A percentile compares a stretch with the other conserved stretches of the same genome.
Evolutionary conservation across 306 rosid species (phyloP).

Genomic region (Aeschynomene evenia): DNA sequence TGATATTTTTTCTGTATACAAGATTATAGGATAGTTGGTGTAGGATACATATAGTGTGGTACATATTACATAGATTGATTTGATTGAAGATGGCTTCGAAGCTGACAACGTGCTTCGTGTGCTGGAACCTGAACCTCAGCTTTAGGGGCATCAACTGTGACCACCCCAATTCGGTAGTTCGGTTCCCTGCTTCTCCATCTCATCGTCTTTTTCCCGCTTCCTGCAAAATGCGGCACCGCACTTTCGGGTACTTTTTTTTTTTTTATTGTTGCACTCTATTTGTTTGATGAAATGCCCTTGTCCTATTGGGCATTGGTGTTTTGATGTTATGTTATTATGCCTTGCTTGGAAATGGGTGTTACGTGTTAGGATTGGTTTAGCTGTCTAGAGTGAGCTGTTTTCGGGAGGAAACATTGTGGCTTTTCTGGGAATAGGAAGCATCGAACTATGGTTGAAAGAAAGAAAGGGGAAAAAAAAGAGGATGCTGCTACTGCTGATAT

Average conservation of each 20-base stretch:
- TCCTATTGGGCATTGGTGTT: neutral
- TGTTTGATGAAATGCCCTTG: neutral
- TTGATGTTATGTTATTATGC: neutral
- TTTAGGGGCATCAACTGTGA: conserved; percentile 34
- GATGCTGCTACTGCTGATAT: neutral
- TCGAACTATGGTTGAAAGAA: neutral
- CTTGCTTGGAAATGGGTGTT: neutral
- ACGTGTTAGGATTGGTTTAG: neutral
- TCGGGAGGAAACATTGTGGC: neutral
- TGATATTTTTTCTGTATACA: too few relatives aligned
- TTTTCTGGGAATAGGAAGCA: neutral
- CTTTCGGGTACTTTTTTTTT: conserved; percentile 43
- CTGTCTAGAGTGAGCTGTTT: neutral
- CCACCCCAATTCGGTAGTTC: neutral
- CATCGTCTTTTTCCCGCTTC: conserved; percentile 48
- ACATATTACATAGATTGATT: neutral
- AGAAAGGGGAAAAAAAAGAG: too few relatives aligned
- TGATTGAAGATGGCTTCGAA: conserved; percentile 48
- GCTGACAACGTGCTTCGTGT: conserved; percentile 58
- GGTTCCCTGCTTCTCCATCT: conserved; percentile 31
- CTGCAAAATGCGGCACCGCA: conserved; percentile 59
- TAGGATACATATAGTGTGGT: neutral
- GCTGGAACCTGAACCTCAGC: conserved; percentile 46
- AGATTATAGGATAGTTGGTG: neutral
- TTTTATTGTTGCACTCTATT: neutral